These are phyloP conservation scores for Xylaria hypoxylon DNA, from an alignment of 2,329 filamentous ascomycete species.

Conservation along the genomic window DNA sequence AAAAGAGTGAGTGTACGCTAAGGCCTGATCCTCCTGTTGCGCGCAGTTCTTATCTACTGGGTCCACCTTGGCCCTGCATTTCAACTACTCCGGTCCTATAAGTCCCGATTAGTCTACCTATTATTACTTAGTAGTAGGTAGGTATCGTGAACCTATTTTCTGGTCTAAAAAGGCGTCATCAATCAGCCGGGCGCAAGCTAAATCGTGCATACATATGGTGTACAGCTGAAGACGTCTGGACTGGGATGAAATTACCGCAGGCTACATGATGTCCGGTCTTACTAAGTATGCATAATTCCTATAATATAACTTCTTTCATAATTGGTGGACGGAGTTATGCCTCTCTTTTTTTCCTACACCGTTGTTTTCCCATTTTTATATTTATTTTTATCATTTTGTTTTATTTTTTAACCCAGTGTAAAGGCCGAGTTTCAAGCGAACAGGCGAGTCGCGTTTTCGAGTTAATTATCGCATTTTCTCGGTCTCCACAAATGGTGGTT, in stretches of 20 bases:
- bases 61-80: slow-evolving; percentile 33
- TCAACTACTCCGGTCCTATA: slow-evolving; percentile 42
- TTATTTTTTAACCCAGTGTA: slow-evolving; percentile 7
- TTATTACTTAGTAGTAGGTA: slow-evolving; percentile 1
- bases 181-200: slow-evolving; percentile 26
- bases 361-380: background rate
- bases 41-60: slow-evolving; percentile 47
- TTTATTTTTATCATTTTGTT: background rate
- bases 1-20: slow-evolving; percentile 9
- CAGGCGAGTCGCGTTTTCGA: slow-evolving; percentile 28
- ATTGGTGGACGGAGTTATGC: background rate
- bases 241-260: slow-evolving; percentile 6
- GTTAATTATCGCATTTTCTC: slow-evolving; percentile 25
- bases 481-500: slow-evolving; percentile 32
- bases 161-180: slow-evolving; percentile 41
- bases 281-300: background rate
- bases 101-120: slow-evolving; percentile 42
- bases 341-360: background rate
- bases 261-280: slow-evolving; percentile 10
- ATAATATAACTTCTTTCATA: background rate
- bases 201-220: background rate
- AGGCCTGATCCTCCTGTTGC: slow-evolving; percentile 6
- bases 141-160: slow-evolving; percentile 41
- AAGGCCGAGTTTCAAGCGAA: slow-evolving; percentile 26
- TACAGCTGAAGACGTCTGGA: slow-evolving; percentile 7